These are phyloP conservation scores for Dalbergia oliveri DNA, from an alignment of 306 rosid genomes.

Conservation along the genomic window DNA sequence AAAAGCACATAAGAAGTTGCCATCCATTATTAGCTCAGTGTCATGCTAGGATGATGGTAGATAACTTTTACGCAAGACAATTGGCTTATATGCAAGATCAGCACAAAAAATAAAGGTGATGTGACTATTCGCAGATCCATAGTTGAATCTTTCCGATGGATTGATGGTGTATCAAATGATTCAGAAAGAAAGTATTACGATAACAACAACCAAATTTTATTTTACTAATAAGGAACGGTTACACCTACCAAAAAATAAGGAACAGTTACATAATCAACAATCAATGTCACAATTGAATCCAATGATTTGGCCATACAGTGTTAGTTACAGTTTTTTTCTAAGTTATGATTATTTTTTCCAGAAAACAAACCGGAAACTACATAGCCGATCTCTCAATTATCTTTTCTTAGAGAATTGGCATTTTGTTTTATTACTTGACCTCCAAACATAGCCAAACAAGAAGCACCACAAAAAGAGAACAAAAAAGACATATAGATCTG, in stretches of 20 bases:
- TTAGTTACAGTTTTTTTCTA: not conserved
- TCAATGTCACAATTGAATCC: too few relatives aligned
- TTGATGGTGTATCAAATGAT: not conserved
- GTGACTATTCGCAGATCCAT: not conserved
- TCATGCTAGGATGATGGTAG: not conserved
- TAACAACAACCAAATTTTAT: too few relatives aligned
- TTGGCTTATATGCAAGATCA: slow-evolving; percentile 43
- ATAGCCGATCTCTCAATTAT: not conserved
- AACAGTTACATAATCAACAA: too few relatives aligned
- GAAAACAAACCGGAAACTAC: not conserved
- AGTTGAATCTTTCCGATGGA: slow-evolving; percentile 1
- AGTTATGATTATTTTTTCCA: not conserved
- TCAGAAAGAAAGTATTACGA: not conserved
- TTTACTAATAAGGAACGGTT: too few relatives aligned
- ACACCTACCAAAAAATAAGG: too few relatives aligned
- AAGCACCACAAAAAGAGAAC: slow-evolving; percentile 2
- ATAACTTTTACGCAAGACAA: not conserved
- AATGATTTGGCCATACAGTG: not conserved
- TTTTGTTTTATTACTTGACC: slow-evolving; percentile 4
- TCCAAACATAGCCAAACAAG: slow-evolving; percentile 1
- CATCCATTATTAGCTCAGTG: not conserved
- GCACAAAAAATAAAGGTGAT: not conserved
- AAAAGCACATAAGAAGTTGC: slow-evolving; percentile 11
- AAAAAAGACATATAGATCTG: slow-evolving; percentile 32
- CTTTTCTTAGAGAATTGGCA: not conserved